Conservation (phyloP, 306 rosid genomes). For the Trifolium pratense region DNA sequence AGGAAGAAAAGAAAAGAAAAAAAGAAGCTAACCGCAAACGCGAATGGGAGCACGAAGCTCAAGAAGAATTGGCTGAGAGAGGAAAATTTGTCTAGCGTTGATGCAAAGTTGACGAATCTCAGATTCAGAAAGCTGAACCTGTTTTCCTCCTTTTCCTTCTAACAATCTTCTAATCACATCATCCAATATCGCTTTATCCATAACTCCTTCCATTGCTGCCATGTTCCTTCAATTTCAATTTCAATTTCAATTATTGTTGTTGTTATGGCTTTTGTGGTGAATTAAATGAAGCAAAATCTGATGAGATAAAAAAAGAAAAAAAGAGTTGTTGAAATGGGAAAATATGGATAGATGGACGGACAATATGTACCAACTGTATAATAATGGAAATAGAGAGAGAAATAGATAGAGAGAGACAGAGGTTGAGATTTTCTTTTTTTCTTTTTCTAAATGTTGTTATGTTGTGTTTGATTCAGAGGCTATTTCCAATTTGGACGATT, state of each 20-base stretch:
- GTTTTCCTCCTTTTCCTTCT: constrained; percentile 87
- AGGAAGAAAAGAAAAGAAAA: not conserved
- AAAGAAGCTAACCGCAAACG: constrained; percentile 80
- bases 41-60: constrained; percentile 76
- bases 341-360: constrained; percentile 27
- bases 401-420: not conserved
- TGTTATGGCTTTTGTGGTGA: not conserved
- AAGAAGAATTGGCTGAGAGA: constrained; percentile 86
- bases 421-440: constrained; percentile 7
- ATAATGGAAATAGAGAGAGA: constrained; percentile 9
- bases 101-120: constrained; percentile 99
- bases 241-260: not conserved
- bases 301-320: constrained; percentile 44
- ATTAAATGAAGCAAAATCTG: constrained; percentile 12
- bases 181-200: constrained; percentile 73
- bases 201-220: constrained; percentile 87
- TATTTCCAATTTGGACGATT: constrained; percentile 6
- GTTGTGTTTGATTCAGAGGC: not conserved
- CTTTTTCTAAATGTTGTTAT: no score
- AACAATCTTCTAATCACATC: constrained; percentile 83
- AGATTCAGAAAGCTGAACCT: constrained; percentile 91
- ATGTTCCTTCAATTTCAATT: no score
- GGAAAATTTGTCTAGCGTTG: constrained; percentile 90
- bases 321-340: constrained; percentile 27
- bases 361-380: constrained; percentile 37